Percentiles rank a stretch among this genome's conserved stretches.
phyloP scores from a whole-genome alignment of 2,329 filamentous ascomycete genomes.

The Trichoderma atrobrunneum region DNA sequence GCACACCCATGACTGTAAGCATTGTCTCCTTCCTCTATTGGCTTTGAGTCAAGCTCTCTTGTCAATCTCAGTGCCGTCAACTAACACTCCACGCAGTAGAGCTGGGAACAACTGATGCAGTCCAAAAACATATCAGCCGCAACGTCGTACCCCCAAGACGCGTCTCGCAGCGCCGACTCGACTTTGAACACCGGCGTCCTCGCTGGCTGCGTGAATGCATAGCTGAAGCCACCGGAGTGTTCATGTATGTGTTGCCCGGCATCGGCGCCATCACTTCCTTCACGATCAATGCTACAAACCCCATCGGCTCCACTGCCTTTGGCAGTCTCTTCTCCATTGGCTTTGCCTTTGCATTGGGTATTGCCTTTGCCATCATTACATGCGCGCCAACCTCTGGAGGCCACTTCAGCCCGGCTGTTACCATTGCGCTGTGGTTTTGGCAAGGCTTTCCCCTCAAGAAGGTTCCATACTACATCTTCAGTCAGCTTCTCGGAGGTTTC shows the following conservation, averaged over 20 bases:
- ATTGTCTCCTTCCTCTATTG: background rate
- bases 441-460: slow-evolving; percentile 59
- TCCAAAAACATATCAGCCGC: slow-evolving; percentile 48
- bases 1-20: slow-evolving; percentile 24
- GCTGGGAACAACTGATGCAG: slow-evolving; percentile 51
- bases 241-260: slow-evolving; percentile 54
- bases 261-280: slow-evolving; percentile 53
- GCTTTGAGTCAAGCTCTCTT: background rate
- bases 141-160: slow-evolving; percentile 49
- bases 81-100: slow-evolving; percentile 35
- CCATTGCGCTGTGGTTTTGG: slow-evolving; percentile 47
- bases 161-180: slow-evolving; percentile 51
- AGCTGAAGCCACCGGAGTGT: slow-evolving; percentile 56
- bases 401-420: slow-evolving; percentile 54
- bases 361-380: slow-evolving; percentile 58
- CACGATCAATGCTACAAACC: slow-evolving; percentile 45
- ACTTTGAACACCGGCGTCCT: slow-evolving; percentile 53
- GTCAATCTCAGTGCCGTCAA: background rate
- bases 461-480: slow-evolving; percentile 55
- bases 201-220: slow-evolving; percentile 53
- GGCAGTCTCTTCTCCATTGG: slow-evolving; percentile 56
- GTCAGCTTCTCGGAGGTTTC: slow-evolving; percentile 56
- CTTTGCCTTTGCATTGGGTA: slow-evolving; percentile 54
- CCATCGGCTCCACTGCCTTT: slow-evolving; percentile 27
- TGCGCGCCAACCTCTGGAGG: slow-evolving; percentile 53